Evolutionary conservation across 2,329 filamentous ascomycete genomes (phyloP).

Genomic region (Daldinia sp.): DNA sequence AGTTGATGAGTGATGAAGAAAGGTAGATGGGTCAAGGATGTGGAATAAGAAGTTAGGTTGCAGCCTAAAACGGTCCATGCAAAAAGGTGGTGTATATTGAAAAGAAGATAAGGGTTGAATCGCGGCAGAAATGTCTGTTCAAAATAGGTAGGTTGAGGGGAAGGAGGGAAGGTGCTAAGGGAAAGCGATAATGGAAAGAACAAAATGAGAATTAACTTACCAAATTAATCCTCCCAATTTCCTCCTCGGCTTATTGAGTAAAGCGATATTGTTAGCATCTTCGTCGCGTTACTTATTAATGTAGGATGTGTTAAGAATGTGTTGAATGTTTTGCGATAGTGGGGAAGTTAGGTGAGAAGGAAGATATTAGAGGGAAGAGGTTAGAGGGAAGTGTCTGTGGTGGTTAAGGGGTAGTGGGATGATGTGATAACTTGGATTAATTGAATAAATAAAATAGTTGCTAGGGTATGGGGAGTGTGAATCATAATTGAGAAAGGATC

Average conservation of each 20-base stretch:
- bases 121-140: background rate
- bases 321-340: background rate
- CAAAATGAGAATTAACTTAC: background rate
- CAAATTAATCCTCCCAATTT: background rate
- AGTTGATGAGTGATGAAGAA: background rate
- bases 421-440: background rate
- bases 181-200: background rate
- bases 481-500: too few relatives aligned
- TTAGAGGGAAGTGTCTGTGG: too few relatives aligned
- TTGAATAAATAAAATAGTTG: too few relatives aligned
- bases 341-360: background rate
- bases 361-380: background rate
- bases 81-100: background rate
- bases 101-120: background rate
- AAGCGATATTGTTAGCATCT: background rate
- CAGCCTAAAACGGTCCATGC: background rate
- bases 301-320: background rate
- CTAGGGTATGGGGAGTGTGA: background rate
- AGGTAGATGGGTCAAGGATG: background rate
- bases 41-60: background rate
- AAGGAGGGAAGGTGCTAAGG: background rate
- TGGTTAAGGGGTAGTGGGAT: background rate
- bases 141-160: background rate
- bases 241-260: background rate
- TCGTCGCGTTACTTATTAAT: background rate